Conservation (phyloP, 1,284 basidiomycete species). For the Ganoderma sp. region DNA sequence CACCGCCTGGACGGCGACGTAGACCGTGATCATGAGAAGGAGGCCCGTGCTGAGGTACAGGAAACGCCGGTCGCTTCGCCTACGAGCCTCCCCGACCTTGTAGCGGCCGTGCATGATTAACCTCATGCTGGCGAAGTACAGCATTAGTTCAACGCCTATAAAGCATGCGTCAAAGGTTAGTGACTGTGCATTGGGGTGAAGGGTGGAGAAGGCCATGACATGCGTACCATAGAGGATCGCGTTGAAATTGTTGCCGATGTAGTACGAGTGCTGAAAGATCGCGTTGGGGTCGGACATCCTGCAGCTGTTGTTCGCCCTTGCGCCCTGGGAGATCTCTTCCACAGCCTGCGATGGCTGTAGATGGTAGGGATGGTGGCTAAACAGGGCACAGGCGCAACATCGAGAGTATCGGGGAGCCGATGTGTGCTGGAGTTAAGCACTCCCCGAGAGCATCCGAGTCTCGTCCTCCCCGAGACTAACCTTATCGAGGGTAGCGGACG, state of each 20-base stretch:
- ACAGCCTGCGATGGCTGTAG: not conserved
- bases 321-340: not conserved
- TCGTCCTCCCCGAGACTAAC: not conserved
- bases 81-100: not conserved
- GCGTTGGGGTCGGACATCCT: not conserved
- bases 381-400: not conserved
- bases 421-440: not conserved
- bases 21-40: slow-evolving; percentile 30
- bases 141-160: slow-evolving; percentile 30
- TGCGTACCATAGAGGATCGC: slow-evolving; percentile 11
- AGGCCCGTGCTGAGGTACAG: slow-evolving; percentile 31
- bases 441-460: not conserved
- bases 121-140: slow-evolving; percentile 27
- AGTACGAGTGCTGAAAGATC: slow-evolving; percentile 5
- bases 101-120: slow-evolving; percentile 9
- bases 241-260: slow-evolving; percentile 10
- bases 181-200: not conserved
- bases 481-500: not conserved
- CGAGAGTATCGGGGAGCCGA: not conserved
- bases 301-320: not conserved
- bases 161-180: not conserved
- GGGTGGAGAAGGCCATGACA: not conserved
- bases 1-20: slow-evolving; percentile 27
- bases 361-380: not conserved
- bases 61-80: slow-evolving; percentile 15